Evolutionary conservation across 2,329 filamentous ascomycete genomes (phyloP).

Genomic region (Cercospora zeina): DNA sequence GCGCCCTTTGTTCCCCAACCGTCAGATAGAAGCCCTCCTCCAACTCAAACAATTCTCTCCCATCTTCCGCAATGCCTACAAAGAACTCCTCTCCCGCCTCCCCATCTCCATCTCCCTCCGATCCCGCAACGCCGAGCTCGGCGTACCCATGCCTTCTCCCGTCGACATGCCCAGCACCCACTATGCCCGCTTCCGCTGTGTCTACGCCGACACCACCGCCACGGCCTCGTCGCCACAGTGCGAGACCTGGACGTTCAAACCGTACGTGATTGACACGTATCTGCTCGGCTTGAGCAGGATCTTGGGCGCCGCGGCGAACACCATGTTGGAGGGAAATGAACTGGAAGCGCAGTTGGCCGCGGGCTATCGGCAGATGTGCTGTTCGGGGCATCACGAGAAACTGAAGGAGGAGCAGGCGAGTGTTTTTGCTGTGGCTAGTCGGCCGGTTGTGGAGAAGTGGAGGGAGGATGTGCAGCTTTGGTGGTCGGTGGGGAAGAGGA

Average conservation of each 20-base stretch:
- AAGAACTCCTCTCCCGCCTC: constrained; percentile 19
- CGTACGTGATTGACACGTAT: constrained; percentile 24
- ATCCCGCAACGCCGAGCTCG: constrained; percentile 9
- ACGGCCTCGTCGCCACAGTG: constrained; percentile 13
- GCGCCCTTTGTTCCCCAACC: neutral
- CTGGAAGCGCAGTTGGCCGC: constrained; percentile 17
- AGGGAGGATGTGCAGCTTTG: constrained; percentile 15
- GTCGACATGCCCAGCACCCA: constrained; percentile 20
- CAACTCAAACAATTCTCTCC: constrained; percentile 23
- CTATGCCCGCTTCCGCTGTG: constrained; percentile 23
- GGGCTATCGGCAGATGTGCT: constrained; percentile 22
- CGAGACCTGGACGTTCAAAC: constrained; percentile 25
- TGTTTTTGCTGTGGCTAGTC: constrained; percentile 16
- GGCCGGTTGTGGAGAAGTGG: constrained; percentile 21
- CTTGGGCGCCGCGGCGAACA: constrained; percentile 16
- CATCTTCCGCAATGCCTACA: constrained; percentile 19
- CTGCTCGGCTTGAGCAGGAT: constrained; percentile 18
- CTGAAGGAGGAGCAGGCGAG: constrained; percentile 21
- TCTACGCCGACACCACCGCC: constrained; percentile 11
- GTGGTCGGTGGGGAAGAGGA: constrained; percentile 12
- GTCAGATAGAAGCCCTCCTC: constrained; percentile 19
- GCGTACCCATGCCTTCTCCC: constrained; percentile 14
- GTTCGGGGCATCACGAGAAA: constrained; percentile 20
- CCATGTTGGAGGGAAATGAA: constrained; percentile 7
- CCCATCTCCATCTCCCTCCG: constrained; percentile 21